Conservation (phyloP, 2,329 filamentous ascomycete genomes). For the Knufia fluminis region DNA sequence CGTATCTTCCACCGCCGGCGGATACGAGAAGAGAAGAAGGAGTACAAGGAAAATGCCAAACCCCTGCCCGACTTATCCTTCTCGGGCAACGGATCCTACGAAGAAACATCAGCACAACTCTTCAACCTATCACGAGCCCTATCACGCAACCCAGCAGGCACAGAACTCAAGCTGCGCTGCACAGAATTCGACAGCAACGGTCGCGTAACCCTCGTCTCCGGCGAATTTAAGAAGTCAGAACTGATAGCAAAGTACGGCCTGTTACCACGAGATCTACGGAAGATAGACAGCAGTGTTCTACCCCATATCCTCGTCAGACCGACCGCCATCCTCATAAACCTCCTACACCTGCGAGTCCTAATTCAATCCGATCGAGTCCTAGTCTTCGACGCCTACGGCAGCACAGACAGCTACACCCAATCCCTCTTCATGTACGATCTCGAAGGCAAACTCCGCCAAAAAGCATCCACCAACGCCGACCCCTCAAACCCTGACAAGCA, state of each 20-base stretch:
- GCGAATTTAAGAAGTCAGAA: conserved; percentile 96
- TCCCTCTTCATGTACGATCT: conserved; percentile 97
- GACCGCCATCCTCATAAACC: conserved; percentile 85
- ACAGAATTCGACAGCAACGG: conserved; percentile 92
- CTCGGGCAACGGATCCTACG: conserved; percentile 14
- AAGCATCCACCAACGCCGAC: conserved; percentile 31
- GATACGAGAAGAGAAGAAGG: conserved; percentile 13
- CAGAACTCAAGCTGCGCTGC: conserved; percentile 75
- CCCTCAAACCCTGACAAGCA: conserved; percentile 27
- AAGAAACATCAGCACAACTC: conserved; percentile 47
- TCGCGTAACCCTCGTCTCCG: conserved; percentile 83
- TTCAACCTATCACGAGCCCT: conserved; percentile 60
- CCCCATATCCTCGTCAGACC: conserved; percentile 92
- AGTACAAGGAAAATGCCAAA: conserved; percentile 9
- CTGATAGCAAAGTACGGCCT: conserved; percentile 74
- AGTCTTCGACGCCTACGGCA: conserved; percentile 92
- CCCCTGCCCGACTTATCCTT: conserved; percentile 4
- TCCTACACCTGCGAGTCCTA: conserved; percentile 89
- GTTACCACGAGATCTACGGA: conserved; percentile 89
- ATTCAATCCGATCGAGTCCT: conserved; percentile 93
- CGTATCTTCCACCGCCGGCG: conserved; percentile 17
- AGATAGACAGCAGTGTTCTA: conserved; percentile 92
- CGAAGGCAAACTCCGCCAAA: conserved; percentile 83
- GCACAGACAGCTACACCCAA: conserved; percentile 87
- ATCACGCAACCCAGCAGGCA: conserved; percentile 49